phyloP scores from a whole-genome alignment of 2,329 filamentous ascomycete species.

The Massarina eburnea region DNA sequence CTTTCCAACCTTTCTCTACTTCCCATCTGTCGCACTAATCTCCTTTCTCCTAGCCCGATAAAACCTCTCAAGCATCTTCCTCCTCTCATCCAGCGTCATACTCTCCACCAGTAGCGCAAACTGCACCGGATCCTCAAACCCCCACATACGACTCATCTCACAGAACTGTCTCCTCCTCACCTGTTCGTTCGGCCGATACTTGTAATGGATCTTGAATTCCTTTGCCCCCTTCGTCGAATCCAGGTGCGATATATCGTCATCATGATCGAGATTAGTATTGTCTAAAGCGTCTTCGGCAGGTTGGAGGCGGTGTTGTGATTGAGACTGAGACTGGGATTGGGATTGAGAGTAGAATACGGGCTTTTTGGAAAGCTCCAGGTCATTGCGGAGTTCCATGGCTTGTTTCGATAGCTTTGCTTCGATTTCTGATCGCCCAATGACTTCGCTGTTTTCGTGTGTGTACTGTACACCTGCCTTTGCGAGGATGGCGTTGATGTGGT shows the following conservation, averaged over 20 bases:
- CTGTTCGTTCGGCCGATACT: conserved; percentile 72
- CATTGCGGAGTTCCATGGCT: conserved; percentile 65
- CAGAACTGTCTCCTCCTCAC: conserved; percentile 85
- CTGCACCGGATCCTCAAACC: conserved; percentile 73
- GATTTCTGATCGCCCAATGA: conserved; percentile 89
- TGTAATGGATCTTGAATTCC: conserved; percentile 54
- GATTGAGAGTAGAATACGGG: conserved; percentile 59
- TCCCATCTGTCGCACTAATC: conserved; percentile 4
- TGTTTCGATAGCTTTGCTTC: conserved; percentile 80
- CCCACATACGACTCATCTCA: conserved; percentile 79
- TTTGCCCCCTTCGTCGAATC: conserved; percentile 16
- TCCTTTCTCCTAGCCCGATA: conserved; percentile 68
- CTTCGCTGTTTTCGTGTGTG: conserved; percentile 94
- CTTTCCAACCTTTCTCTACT: neutral
- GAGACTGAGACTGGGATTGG: conserved; percentile 22
- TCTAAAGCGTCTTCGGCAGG: conserved; percentile 21
- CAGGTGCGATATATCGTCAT: conserved; percentile 11
- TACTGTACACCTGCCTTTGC: conserved; percentile 88
- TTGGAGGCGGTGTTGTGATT: conserved; percentile 5
- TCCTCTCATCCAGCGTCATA: conserved; percentile 82
- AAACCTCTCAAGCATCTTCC: conserved; percentile 77
- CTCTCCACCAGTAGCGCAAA: conserved; percentile 90
- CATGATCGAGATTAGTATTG: conserved; percentile 14
- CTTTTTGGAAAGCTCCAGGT: conserved; percentile 54
- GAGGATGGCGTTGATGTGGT: conserved; percentile 87